Percentiles rank a stretch among this genome's conserved stretches.
phyloP scores from a whole-genome alignment of 2,329 filamentous ascomycete species.

The Penicillium sp. region DNA sequence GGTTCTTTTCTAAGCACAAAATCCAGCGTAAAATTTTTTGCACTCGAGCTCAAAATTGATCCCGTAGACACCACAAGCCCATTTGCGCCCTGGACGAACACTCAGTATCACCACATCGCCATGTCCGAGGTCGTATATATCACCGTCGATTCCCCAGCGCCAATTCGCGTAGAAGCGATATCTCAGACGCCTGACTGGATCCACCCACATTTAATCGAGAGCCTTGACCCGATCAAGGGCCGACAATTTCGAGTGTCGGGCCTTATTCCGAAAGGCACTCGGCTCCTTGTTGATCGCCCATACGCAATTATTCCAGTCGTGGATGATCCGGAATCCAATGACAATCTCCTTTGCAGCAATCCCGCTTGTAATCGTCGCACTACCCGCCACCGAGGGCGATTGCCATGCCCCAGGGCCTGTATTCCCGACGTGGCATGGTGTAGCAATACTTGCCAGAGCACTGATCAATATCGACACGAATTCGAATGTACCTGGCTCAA shows the following conservation, averaged over 20 bases:
- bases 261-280: slow-evolving; percentile 29
- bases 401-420: slow-evolving; percentile 29
- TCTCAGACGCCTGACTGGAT: slow-evolving; percentile 26
- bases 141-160: slow-evolving; percentile 16
- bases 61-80: slow-evolving; percentile 1
- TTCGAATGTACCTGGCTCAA: slow-evolving; percentile 39
- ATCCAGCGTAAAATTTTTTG: slow-evolving; percentile 7
- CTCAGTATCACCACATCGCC: slow-evolving; percentile 5
- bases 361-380: slow-evolving; percentile 31
- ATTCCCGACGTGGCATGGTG: slow-evolving; percentile 36
- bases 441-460: slow-evolving; percentile 23
- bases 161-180: slow-evolving; percentile 15
- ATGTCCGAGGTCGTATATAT: slow-evolving; percentile 28
- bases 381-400: slow-evolving; percentile 6
- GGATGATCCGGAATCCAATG: slow-evolving; percentile 28
- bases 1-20: slow-evolving; percentile 7
- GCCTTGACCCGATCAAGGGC: slow-evolving; percentile 33
- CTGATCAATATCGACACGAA: slow-evolving; percentile 29
- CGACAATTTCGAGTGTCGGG: slow-evolving; percentile 34
- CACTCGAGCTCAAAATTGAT: neutral
- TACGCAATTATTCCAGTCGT: slow-evolving; percentile 38
- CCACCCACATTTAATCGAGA: slow-evolving; percentile 34
- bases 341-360: slow-evolving; percentile 36
- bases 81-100: slow-evolving; percentile 1
- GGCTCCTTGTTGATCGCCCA: slow-evolving; percentile 34